Conservation (phyloP, 495 filamentous ascomycete species). For the Astrocystis sublimbata region DNA sequence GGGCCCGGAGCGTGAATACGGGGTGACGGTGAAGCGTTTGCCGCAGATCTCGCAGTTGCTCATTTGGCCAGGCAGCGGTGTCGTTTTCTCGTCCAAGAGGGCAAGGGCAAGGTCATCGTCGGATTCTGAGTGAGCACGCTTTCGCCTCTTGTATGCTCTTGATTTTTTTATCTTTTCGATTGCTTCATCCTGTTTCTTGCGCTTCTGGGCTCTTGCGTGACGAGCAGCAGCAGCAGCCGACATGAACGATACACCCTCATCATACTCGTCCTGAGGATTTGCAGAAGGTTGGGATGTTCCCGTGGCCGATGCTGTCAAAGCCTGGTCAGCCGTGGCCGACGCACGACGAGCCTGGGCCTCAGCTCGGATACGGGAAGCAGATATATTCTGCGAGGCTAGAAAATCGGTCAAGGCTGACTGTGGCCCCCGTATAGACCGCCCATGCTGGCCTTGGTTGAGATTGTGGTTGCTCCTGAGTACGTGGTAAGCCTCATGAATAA, state of each 20-base stretch:
- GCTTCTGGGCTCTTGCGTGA: conserved; percentile 37
- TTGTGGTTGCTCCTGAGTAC: conserved; percentile 10
- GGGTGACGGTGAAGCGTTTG: conserved; percentile 90
- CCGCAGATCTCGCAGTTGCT: conserved; percentile 84
- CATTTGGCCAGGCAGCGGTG: conserved; percentile 79
- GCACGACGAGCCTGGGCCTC: conserved; percentile 58
- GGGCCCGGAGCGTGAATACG: conserved; percentile 81
- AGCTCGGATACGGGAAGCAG: conserved; percentile 72
- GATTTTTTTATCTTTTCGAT: conserved; percentile 77
- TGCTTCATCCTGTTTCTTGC: conserved; percentile 61
- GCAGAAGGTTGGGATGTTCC: conserved; percentile 16
- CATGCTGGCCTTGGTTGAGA: neutral
- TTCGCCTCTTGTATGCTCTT: conserved; percentile 71
- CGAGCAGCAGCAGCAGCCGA: conserved; percentile 26
- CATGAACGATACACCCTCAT: conserved; percentile 3
- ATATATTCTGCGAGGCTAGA: conserved; percentile 86
- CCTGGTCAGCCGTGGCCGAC: conserved; percentile 34
- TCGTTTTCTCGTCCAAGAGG: conserved; percentile 60
- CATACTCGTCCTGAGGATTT: conserved; percentile 36
- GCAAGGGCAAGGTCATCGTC: conserved; percentile 54
- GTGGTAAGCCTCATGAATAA: neutral
- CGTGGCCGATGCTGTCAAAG: conserved; percentile 20
- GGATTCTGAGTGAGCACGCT: conserved; percentile 53
- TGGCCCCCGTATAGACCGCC: conserved; percentile 21
- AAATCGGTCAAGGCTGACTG: conserved; percentile 82